Evolutionary conservation across 2,329 filamentous ascomycete species (phyloP), one percentile per base, ranked within the genome.

Genomic region (Ceratocystis colombiana): DNA sequence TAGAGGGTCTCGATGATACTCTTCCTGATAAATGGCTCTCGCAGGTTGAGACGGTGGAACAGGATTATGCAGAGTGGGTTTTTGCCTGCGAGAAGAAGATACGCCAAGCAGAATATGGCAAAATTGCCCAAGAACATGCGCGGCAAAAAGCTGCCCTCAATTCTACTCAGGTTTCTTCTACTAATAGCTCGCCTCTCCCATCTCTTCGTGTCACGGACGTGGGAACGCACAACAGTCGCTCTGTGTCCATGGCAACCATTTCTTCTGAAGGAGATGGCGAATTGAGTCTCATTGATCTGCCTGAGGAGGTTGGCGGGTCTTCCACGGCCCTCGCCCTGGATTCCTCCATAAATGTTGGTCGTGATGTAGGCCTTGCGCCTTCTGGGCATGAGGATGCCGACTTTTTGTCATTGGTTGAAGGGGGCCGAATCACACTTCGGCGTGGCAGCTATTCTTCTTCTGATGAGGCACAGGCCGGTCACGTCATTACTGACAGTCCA

Each of bases 21-120:
- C 78, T 99, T 8, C 94, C 94, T 0, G 88, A 95, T 50, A 74
- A 78, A 33, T 99, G 93, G 94, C 84, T 97, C 66, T 90, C 96
- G 71, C 82, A 86, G 3, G 87, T 97, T 77, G 94, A 97, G 74
- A 76, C 77, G 0, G 79, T 95, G 3, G 94, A 99, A 74, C 79
- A 81, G 10, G 83, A 86, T 37, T 96, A 93, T 74, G 84, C 85
- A 6, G 82, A 86, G 28, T 99, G 94, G 94, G 84, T 86, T 55
- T 86, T 88, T 61, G 82, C 87, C 61, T 91, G 89, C 41, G 90
- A 95, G 72, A 82, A 82, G 68, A 86, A 83, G 71, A 81, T 92
- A n/a, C 79, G 87, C 62, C 84, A 89, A 70, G 82, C 84, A 25
- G 84, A 92, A 15, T 68, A 57, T 30, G 59, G 63, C 28, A 62